Percentiles rank a stretch among this genome's conserved stretches.
phyloP scores from a whole-genome alignment of 768 basidiomycete genomes.

The Mycena filopes region DNA sequence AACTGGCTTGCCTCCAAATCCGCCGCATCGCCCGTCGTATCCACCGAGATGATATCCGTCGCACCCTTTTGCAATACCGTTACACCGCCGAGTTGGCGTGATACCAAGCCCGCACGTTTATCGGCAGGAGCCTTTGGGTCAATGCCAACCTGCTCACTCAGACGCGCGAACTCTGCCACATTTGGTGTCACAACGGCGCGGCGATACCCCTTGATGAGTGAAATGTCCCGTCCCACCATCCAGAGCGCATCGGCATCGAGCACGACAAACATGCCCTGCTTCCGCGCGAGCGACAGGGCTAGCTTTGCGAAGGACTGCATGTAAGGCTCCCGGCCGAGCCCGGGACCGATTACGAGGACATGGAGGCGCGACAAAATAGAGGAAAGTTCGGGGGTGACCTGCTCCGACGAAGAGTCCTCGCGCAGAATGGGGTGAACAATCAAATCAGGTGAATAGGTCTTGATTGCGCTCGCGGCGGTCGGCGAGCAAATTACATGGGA shows the following conservation, averaged over 20 bases:
- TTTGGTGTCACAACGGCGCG: conserved; percentile 94
- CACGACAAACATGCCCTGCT: conserved; percentile 86
- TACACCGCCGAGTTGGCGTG: conserved; percentile 83
- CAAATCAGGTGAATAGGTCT: conserved; percentile 95
- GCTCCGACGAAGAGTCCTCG: conserved; percentile 67
- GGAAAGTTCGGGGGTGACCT: conserved; percentile 63
- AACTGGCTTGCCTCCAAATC: conserved; percentile 56
- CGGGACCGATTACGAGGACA: conserved; percentile 93
- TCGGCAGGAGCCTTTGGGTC: conserved; percentile 60
- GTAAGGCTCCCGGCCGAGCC: conserved; percentile 89
- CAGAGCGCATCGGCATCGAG: conserved; percentile 94
- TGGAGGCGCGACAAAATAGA: conserved; percentile 88
- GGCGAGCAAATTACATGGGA: conserved; percentile 99
- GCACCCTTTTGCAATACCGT: conserved; percentile 92
- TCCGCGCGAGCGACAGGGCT: conserved; percentile 79
- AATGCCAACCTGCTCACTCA: conserved; percentile 80
- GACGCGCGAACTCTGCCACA: conserved; percentile 88
- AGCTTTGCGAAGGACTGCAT: conserved; percentile 88
- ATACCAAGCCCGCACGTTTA: conserved; percentile 76
- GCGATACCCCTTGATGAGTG: conserved; percentile 84
- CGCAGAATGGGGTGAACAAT: conserved; percentile 95
- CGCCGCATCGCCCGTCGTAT: conserved; percentile 68
- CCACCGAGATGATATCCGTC: conserved; percentile 83
- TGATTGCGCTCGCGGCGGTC: conserved; percentile 91
- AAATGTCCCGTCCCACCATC: conserved; percentile 80